Evolutionary conservation across 768 basidiomycete genomes (phyloP), one percentile per base, ranked within the genome.

Genomic region (Tylopilus rubrobrunneus): DNA sequence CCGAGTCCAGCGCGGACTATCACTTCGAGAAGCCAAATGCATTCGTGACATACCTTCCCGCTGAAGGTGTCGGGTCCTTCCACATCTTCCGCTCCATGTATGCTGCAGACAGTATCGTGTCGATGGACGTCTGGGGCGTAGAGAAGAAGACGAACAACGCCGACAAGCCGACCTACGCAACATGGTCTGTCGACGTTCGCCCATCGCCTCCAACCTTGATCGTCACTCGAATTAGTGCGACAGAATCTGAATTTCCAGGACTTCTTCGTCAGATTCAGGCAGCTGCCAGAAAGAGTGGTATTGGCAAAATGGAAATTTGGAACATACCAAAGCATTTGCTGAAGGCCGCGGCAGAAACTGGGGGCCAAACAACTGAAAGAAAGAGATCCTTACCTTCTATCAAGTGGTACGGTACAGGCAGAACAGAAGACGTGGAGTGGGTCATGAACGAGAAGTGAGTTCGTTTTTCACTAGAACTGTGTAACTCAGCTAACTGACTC

Each of bases 61-160:
- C 70, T 51, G 54, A 68, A n/a, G 80, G 81, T n/a, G 75, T 82
- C 10, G 78, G 73, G n/a, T 74, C 73, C 12, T 79, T 73, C 57
- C 73, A 73, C 46, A 60, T 76, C 31, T 65, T 64, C 46, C 66
- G 77, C 34, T 52, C 67, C 17, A 69, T 68, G n/a, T 51, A 58
- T 3, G 66, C 51, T 15, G 52, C 46, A 5, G 51, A 56, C 12
- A 12, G 27, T 9, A 42, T 49, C 7, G 55, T 62, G 40, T 52
- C 58, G 10, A 56, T 56, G 53, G 60, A 57, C 31, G 28, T 55
- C 15, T 66, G 60, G 62, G 65, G 62, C 23, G 56, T 67, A 15
- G 55, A 59, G 43, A 59, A 57, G 52, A 47, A 49, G 23, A 23
- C 21, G 12, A 37, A 53, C 4, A 37, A 46, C 19, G 17, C 2